Evolutionary conservation across 2,329 filamentous ascomycete species (phyloP).

Genomic region (Colletotrichum sp.): DNA sequence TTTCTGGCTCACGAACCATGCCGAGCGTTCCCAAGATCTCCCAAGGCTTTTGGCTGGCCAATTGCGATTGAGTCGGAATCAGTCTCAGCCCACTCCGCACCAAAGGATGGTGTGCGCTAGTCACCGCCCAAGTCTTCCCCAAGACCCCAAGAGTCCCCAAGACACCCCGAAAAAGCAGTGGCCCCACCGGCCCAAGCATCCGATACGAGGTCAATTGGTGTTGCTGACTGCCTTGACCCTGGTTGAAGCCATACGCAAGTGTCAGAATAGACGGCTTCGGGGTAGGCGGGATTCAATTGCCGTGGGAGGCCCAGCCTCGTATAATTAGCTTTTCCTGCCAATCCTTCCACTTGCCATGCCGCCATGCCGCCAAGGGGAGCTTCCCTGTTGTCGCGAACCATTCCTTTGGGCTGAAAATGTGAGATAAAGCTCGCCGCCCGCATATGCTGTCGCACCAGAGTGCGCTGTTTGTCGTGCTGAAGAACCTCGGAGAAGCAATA

Average conservation of each 20-base stretch:
- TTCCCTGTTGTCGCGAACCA: background rate
- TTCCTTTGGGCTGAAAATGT: background rate
- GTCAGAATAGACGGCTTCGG: background rate
- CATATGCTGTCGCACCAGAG: background rate
- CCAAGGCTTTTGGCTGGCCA: background rate
- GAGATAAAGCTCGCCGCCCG: background rate
- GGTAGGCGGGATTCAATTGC: background rate
- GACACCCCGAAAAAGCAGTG: background rate
- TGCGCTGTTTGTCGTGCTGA: background rate
- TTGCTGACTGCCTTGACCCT: background rate
- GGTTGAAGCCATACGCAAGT: background rate
- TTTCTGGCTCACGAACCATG: background rate
- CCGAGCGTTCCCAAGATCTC: background rate
- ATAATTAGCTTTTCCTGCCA: background rate
- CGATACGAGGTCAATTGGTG: slow-evolving; percentile 10
- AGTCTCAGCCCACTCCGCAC: background rate
- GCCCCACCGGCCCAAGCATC: background rate
- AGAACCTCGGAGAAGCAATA: background rate
- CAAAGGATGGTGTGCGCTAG: background rate
- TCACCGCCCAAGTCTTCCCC: background rate
- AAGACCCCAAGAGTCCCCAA: slow-evolving; percentile 5
- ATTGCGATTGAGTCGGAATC: background rate
- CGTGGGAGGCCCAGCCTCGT: background rate
- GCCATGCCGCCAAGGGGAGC: background rate
- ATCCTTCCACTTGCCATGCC: background rate